Conservation (phyloP, 2,329 filamentous ascomycete species). For the Plenodomus biglobosus region DNA sequence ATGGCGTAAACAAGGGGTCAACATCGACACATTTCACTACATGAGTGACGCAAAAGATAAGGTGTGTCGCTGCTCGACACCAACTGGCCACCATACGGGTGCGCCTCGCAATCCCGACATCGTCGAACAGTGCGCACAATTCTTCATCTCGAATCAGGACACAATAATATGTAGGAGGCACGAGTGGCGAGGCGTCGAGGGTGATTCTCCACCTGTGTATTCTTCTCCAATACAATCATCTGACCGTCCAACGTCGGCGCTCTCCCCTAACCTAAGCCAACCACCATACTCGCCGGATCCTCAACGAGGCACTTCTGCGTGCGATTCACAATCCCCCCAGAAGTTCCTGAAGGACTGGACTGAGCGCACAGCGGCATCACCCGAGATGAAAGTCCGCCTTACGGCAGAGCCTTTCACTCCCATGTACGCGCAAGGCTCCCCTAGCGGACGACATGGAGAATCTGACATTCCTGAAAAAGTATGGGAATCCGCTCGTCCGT, state of each 20-base stretch:
- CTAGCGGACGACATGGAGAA: neutral
- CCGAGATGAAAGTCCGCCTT: neutral
- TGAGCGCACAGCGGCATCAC: neutral
- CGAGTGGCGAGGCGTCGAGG: slow-evolving; percentile 12
- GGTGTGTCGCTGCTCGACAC: slow-evolving; percentile 19
- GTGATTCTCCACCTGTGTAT: slow-evolving; percentile 5
- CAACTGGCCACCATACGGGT: neutral
- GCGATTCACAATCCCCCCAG: neutral
- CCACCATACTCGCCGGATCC: neutral
- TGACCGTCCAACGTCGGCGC: neutral
- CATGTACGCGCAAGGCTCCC: neutral
- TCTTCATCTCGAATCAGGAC: slow-evolving; percentile 6
- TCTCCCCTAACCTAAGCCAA: neutral
- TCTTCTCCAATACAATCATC: neutral
- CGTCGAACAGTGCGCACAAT: slow-evolving; percentile 16
- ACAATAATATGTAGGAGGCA: slow-evolving; percentile 7
- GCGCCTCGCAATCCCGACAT: slow-evolving; percentile 13
- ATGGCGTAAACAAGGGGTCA: slow-evolving; percentile 7
- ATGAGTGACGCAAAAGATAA: slow-evolving; percentile 6
- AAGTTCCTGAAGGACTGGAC: neutral
- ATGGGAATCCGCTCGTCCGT: slow-evolving; percentile 18
- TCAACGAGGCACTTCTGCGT: neutral
- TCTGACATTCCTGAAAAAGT: slow-evolving; percentile 15
- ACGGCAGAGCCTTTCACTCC: neutral
- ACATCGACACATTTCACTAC: slow-evolving; percentile 17